Conservation (phyloP, 2,329 filamentous ascomycete species). For the Fusarium tricinctum region DNA sequence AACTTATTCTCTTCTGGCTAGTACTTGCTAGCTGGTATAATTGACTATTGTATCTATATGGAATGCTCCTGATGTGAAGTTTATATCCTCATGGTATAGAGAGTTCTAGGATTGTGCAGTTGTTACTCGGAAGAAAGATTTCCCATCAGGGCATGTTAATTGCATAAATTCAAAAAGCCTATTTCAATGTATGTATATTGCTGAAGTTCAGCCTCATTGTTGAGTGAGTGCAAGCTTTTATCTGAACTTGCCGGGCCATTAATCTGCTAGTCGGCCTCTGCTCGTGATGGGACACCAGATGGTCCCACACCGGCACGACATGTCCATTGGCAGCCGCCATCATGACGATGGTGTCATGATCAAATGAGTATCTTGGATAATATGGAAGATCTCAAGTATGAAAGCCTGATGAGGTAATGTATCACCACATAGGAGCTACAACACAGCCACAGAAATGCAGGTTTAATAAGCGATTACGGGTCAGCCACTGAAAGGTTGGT, state of each 20-base stretch:
- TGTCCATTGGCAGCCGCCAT: not conserved
- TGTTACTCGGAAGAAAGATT: too few relatives aligned
- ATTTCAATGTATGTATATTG: too few relatives aligned
- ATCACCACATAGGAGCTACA: conserved; percentile 15
- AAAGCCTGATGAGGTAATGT: conserved; percentile 11
- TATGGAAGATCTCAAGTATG: not conserved
- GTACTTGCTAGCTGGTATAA: conserved; percentile 10
- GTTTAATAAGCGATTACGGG: not conserved
- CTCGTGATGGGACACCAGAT: not conserved
- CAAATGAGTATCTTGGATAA: not conserved
- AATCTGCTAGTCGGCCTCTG: not conserved
- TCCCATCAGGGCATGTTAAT: too few relatives aligned
- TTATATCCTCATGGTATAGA: too few relatives aligned
- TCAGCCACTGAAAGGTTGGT: not conserved
- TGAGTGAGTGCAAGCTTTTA: too few relatives aligned
- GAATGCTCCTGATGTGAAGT: not conserved
- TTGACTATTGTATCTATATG: not conserved
- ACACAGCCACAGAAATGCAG: conserved; percentile 27
- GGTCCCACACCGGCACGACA: conserved; percentile 15
- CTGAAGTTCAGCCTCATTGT: too few relatives aligned
- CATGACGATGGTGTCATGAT: conserved; percentile 1
- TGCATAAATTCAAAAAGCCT: too few relatives aligned
- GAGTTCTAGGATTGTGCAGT: too few relatives aligned
- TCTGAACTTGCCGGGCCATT: too few relatives aligned
- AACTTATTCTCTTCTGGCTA: conserved; percentile 4